These are phyloP conservation scores for Aspergillus udagawae DNA, from an alignment of 2,329 filamentous ascomycete genomes.

Conservation along the genomic window DNA sequence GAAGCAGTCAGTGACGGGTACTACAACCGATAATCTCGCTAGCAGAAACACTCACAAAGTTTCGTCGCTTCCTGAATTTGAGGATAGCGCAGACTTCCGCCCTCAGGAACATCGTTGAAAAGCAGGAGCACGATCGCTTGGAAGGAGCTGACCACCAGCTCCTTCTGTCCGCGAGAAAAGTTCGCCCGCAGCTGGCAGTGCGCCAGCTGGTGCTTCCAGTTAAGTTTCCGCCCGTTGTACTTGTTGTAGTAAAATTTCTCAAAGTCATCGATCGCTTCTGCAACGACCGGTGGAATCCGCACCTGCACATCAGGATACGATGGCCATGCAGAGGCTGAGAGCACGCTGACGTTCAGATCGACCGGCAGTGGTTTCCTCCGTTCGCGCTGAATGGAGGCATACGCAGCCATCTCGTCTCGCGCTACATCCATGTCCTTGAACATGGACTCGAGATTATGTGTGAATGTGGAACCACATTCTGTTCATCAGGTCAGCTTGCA, in stretches of 20 bases:
- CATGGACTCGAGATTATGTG: constrained; percentile 97
- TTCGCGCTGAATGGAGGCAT: constrained; percentile 65
- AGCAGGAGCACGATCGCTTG: constrained; percentile 87
- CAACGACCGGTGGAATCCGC: constrained; percentile 70
- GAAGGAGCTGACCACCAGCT: constrained; percentile 85
- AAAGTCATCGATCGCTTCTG: constrained; percentile 73
- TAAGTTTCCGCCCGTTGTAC: constrained; percentile 79
- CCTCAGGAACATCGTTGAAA: constrained; percentile 69
- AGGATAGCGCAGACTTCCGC: constrained; percentile 66
- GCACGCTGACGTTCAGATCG: constrained; percentile 79
- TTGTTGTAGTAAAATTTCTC: constrained; percentile 83
- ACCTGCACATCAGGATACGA: constrained; percentile 76
- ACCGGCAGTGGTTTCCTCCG: constrained; percentile 56
- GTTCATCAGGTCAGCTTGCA: constrained; percentile 2
- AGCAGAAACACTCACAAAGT: constrained; percentile 52
- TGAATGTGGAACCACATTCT: constrained; percentile 92
- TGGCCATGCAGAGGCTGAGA: constrained; percentile 92
- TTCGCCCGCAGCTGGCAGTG: constrained; percentile 80
- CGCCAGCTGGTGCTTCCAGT: constrained; percentile 90
- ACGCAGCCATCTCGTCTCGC: constrained; percentile 87
- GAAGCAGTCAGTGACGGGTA: constrained; percentile 22
- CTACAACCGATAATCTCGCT: background rate
- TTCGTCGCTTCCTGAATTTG: constrained; percentile 72
- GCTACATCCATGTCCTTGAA: constrained; percentile 97
- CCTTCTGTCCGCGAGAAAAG: constrained; percentile 77